phyloP scores from a whole-genome alignment of 179 eudicot species.

The Beta lomatogona region DNA sequence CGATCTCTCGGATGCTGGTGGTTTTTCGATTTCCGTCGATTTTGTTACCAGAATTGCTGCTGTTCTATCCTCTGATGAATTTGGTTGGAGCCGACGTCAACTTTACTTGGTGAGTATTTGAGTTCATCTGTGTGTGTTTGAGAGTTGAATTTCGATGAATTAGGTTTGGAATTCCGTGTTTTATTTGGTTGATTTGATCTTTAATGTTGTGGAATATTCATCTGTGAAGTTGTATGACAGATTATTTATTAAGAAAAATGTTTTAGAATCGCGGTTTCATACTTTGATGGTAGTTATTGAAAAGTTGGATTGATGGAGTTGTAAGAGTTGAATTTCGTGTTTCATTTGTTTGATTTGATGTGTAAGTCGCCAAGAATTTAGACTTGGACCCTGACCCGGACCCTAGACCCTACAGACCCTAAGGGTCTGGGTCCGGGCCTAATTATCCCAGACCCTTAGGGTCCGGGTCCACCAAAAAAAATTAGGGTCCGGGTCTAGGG shows the following conservation, averaged over 20 bases:
- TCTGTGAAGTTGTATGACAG: background rate
- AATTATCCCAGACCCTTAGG: too few relatives aligned
- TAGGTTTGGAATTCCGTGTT: background rate
- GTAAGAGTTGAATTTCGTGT: background rate
- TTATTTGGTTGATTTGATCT: background rate
- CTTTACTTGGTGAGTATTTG: conserved; percentile 48
- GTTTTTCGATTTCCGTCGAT: conserved; percentile 45
- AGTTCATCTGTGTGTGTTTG: background rate
- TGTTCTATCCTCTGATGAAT: conserved; percentile 43
- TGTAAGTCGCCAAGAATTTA: too few relatives aligned
- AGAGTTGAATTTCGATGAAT: background rate
- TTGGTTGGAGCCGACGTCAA: conserved; percentile 75
- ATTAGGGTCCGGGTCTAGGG: too few relatives aligned
- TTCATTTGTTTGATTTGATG: background rate
- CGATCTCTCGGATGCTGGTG: conserved; percentile 40
- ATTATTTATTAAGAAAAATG: background rate
- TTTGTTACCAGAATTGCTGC: conserved; percentile 58
- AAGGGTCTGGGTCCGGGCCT: too few relatives aligned
- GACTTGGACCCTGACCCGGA: too few relatives aligned
- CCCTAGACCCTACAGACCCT: too few relatives aligned
- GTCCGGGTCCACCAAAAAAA: too few relatives aligned
- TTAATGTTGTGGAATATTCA: background rate
- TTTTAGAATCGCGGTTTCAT: background rate
- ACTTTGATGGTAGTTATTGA: background rate
- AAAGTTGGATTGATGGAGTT: too few relatives aligned